These are phyloP conservation scores for Camellia oleifera DNA, from an alignment of 179 eudicot genomes.

Conservation along the genomic window DNA sequence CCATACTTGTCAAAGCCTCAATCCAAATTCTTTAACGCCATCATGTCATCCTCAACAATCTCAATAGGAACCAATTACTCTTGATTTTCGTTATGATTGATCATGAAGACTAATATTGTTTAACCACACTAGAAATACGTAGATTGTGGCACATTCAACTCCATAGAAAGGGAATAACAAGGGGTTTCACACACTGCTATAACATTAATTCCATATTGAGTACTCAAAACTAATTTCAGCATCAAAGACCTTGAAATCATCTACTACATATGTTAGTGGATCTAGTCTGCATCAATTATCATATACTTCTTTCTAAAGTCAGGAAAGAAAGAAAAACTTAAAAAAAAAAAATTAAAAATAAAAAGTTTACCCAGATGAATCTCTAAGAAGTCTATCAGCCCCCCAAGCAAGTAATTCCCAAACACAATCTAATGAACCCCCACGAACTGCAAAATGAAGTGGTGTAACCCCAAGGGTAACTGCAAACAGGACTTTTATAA, in stretches of 20 bases:
- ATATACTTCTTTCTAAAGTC: not conserved
- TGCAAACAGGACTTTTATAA: not conserved
- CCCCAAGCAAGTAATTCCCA: slow-evolving; percentile 87
- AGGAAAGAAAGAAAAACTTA: too few species aligned
- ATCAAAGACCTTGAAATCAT: not conserved
- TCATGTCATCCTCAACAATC: not conserved
- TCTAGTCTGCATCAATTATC: too few species aligned
- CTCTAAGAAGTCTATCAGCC: slow-evolving; percentile 77
- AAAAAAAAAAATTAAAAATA: not conserved
- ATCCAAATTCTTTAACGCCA: not conserved
- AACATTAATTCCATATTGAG: too few species aligned
- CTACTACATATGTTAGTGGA: too few species aligned
- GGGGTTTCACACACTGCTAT: too few species aligned
- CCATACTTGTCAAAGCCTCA: not conserved
- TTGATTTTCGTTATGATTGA: not conserved
- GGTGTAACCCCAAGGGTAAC: slow-evolving; percentile 36
- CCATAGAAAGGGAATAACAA: too few species aligned
- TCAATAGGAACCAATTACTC: not conserved
- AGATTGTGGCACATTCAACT: too few species aligned
- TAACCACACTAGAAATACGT: not conserved
- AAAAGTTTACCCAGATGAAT: slow-evolving; percentile 63
- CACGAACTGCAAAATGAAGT: slow-evolving; percentile 89
- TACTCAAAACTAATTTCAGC: not conserved
- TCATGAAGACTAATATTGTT: not conserved
- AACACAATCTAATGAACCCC: slow-evolving; percentile 80